These are phyloP conservation scores for Xylariaceae sp. DNA, from an alignment of 2,329 filamentous ascomycete genomes.

Conservation along the genomic window DNA sequence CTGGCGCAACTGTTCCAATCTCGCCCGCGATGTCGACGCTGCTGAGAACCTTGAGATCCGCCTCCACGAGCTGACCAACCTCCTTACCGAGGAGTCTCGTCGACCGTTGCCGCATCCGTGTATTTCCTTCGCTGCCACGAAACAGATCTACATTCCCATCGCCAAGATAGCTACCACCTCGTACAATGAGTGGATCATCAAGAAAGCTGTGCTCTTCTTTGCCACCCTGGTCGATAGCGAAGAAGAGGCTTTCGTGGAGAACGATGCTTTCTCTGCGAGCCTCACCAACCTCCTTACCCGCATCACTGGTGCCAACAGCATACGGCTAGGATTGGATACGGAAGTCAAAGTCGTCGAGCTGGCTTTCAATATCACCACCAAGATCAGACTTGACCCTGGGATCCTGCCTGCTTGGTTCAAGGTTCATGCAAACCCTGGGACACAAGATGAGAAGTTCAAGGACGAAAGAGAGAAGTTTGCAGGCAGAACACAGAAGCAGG, in stretches of 20 bases:
- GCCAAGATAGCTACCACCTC: conserved; percentile 87
- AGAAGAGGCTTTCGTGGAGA: conserved; percentile 92
- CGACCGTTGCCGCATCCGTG: conserved; percentile 90
- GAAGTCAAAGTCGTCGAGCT: conserved; percentile 91
- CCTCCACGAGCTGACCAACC: conserved; percentile 68
- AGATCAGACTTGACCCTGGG: conserved; percentile 86
- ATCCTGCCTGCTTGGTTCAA: conserved; percentile 94
- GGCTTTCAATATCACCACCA: conserved; percentile 94
- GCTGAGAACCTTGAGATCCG: conserved; percentile 67
- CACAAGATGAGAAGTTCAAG: conserved; percentile 48
- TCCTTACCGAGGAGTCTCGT: conserved; percentile 88
- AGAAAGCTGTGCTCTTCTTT: conserved; percentile 84
- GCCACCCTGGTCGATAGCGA: conserved; percentile 94
- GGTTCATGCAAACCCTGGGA: conserved; percentile 48
- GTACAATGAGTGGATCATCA: conserved; percentile 84
- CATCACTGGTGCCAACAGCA: conserved; percentile 75
- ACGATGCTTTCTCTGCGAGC: conserved; percentile 81
- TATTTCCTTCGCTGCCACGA: conserved; percentile 82
- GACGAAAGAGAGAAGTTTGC: conserved; percentile 72
- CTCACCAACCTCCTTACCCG: conserved; percentile 85
- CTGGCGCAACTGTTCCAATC: conserved; percentile 67
- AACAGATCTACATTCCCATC: conserved; percentile 88
- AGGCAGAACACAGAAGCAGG: conserved; percentile 83
- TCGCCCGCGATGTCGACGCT: conserved; percentile 64
- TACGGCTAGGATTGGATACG: conserved; percentile 77